Percentiles rank a stretch among this genome's conserved stretches.
Evolutionary conservation across 768 basidiomycete genomes (phyloP).

Genomic region (Neoboletus magnificus): DNA sequence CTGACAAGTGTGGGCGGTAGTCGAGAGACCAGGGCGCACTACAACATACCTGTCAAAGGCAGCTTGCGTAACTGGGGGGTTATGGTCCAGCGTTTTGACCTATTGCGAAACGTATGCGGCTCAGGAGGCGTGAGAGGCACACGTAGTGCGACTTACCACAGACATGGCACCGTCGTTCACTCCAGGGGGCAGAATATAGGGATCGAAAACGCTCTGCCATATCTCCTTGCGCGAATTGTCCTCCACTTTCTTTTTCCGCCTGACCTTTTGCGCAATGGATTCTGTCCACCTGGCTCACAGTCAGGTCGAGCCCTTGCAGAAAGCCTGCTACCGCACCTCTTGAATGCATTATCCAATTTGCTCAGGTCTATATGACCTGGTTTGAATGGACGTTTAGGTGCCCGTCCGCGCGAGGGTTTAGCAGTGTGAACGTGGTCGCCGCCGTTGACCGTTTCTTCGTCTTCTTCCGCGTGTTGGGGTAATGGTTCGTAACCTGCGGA

Average conservation of each 20-base stretch:
- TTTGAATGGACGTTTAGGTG: constrained; percentile 34
- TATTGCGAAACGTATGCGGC: constrained; percentile 26
- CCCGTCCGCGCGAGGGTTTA: constrained; percentile 26
- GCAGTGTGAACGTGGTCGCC: constrained; percentile 24
- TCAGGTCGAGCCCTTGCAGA: neutral
- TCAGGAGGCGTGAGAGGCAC: neutral
- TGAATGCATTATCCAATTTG: constrained; percentile 80
- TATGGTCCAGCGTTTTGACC: constrained; percentile 81
- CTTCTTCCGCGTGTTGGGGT: constrained; percentile 40
- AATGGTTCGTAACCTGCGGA: constrained; percentile 47
- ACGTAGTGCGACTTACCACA: constrained; percentile 14
- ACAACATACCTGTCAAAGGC: constrained; percentile 64
- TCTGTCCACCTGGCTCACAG: constrained; percentile 66
- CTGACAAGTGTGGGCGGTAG: constrained; percentile 34
- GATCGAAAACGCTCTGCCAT: constrained; percentile 79
- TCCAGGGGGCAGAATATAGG: constrained; percentile 40
- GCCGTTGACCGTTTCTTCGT: constrained; percentile 37
- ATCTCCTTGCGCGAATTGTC: constrained; percentile 68
- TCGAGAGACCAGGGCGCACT: neutral
- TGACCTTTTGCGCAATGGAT: constrained; percentile 81
- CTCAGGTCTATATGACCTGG: constrained; percentile 74
- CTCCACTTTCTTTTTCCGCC: constrained; percentile 69
- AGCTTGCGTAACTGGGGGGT: constrained; percentile 67
- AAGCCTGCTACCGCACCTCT: constrained; percentile 45
- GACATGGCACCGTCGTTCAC: constrained; percentile 24